Evolutionary conservation across 768 basidiomycete genomes (phyloP).

Genomic region (Xerocomellus dryophilus): DNA sequence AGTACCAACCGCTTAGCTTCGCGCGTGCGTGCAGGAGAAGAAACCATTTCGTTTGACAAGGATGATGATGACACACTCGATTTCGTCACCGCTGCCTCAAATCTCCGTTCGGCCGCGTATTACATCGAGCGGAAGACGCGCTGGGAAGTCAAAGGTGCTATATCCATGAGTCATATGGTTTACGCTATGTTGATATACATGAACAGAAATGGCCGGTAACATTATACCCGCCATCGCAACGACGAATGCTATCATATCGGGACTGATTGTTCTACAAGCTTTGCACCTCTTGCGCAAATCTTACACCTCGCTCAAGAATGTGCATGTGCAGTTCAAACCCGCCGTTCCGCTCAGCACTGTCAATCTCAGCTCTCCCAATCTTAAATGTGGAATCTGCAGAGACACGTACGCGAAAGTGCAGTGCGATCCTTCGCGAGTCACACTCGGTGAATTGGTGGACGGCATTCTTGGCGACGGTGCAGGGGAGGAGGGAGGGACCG

Average conservation of each 20-base stretch:
- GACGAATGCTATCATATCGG: conserved; percentile 96
- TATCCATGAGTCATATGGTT: not conserved
- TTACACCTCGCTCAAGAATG: conserved; percentile 61
- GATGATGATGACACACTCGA: conserved; percentile 97
- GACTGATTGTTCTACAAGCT: conserved; percentile 90
- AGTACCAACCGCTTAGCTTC: conserved; percentile 80
- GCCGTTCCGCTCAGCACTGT: conserved; percentile 73
- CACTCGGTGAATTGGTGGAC: conserved; percentile 69
- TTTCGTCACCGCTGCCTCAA: conserved; percentile 93
- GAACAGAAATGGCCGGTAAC: conserved; percentile 95
- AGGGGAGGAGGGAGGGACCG: conserved; percentile 33
- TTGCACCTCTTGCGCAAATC: conserved; percentile 74
- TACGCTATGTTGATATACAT: not conserved
- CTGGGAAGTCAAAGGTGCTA: conserved; percentile 92
- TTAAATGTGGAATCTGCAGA: conserved; percentile 78
- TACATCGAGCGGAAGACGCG: conserved; percentile 85
- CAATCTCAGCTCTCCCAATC: conserved; percentile 65
- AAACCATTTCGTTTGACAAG: conserved; percentile 88
- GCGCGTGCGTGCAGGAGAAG: conserved; percentile 63
- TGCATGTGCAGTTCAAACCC: conserved; percentile 77
- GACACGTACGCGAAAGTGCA: conserved; percentile 75
- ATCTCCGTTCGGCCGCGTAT: conserved; percentile 88
- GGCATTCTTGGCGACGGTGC: conserved; percentile 58
- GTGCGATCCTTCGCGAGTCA: conserved; percentile 69
- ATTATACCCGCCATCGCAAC: conserved; percentile 99